A percentile compares a stretch with the other conserved stretches of the same genome.
These are phyloP conservation scores for Sordariomycetes sp. DNA, from an alignment of 2,329 filamentous ascomycete species.

Conservation along the genomic window DNA sequence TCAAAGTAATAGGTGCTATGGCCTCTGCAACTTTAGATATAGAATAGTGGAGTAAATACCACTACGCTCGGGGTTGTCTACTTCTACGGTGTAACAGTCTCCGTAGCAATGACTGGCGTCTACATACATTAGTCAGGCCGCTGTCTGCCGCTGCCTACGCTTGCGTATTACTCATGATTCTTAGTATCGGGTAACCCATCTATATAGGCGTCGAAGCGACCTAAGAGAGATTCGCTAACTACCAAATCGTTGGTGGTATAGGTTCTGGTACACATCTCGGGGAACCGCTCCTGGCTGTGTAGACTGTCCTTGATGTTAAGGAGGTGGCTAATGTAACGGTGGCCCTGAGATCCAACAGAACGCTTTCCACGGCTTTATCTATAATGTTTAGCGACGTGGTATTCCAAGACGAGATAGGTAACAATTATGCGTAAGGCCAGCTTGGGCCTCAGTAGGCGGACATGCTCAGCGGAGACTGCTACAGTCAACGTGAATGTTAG, in stretches of 20 bases:
- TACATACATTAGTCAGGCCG: slow-evolving; percentile 44
- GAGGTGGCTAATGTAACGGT: slow-evolving; percentile 57
- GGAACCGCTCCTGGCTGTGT: slow-evolving; percentile 52
- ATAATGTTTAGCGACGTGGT: slow-evolving; percentile 43
- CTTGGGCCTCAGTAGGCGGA: slow-evolving; percentile 35
- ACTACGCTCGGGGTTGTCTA: too few relatives aligned
- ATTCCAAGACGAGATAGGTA: slow-evolving; percentile 28
- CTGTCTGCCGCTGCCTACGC: slow-evolving; percentile 46
- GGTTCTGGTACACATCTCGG: slow-evolving; percentile 57
- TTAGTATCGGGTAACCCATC: slow-evolving; percentile 50
- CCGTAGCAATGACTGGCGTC: slow-evolving; percentile 27
- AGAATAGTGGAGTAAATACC: too few relatives aligned
- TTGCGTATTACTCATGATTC: slow-evolving; percentile 43
- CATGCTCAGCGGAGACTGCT: slow-evolving; percentile 42
- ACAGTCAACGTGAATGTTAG: slow-evolving; percentile 44
- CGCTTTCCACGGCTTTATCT: slow-evolving; percentile 46
- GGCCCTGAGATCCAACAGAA: slow-evolving; percentile 51
- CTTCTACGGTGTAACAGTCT: too few relatives aligned
- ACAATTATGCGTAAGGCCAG: slow-evolving; percentile 28
- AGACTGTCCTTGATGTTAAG: slow-evolving; percentile 47
- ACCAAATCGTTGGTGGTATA: slow-evolving; percentile 49
- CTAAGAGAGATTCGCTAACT: slow-evolving; percentile 39
- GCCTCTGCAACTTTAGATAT: too few relatives aligned
- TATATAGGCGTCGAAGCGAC: slow-evolving; percentile 41
- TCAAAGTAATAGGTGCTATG: too few relatives aligned